These are phyloP conservation scores for Erigeron canadensis DNA, from an alignment of 129 eudicot species.

Conservation along the genomic window DNA sequence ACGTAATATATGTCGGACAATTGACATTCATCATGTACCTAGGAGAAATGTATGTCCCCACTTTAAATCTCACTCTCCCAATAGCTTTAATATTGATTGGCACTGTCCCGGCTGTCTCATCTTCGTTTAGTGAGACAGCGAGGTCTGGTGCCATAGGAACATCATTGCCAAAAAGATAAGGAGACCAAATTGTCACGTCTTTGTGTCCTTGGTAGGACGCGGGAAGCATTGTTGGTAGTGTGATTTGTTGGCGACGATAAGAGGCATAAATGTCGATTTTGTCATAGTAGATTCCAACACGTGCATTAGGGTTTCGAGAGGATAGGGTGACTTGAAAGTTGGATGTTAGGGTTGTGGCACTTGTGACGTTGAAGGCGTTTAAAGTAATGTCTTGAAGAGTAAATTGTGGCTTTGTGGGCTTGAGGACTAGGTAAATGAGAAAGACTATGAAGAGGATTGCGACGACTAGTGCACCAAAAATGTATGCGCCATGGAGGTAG, in stretches of 20 bases:
- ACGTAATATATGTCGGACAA: constrained; percentile 65
- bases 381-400: constrained; percentile 71
- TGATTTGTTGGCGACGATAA: constrained; percentile 63
- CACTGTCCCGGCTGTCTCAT: constrained; percentile 54
- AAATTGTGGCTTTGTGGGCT: constrained; percentile 72
- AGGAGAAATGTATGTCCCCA: constrained; percentile 55
- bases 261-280: constrained; percentile 48
- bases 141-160: constrained; percentile 71
- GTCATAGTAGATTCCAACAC: constrained; percentile 64
- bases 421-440: constrained; percentile 59
- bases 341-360: constrained; percentile 50
- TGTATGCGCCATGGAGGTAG: constrained; percentile 36
- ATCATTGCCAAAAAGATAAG: constrained; percentile 49
- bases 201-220: constrained; percentile 62
- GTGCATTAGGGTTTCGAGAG: constrained; percentile 64
- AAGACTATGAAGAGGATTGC: constrained; percentile 46
- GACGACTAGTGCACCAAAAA: constrained; percentile 22
- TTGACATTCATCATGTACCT: constrained; percentile 53
- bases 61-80: constrained; percentile 67
- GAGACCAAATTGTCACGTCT: constrained; percentile 67
- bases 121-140: constrained; percentile 36
- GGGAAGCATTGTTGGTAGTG: constrained; percentile 52
- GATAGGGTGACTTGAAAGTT: constrained; percentile 61
- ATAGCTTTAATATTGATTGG: constrained; percentile 42
- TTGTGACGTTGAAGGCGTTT: constrained; percentile 55